Conservation (phyloP, 305 asterid genomes). For the Fraxinus baroniana region DNA sequence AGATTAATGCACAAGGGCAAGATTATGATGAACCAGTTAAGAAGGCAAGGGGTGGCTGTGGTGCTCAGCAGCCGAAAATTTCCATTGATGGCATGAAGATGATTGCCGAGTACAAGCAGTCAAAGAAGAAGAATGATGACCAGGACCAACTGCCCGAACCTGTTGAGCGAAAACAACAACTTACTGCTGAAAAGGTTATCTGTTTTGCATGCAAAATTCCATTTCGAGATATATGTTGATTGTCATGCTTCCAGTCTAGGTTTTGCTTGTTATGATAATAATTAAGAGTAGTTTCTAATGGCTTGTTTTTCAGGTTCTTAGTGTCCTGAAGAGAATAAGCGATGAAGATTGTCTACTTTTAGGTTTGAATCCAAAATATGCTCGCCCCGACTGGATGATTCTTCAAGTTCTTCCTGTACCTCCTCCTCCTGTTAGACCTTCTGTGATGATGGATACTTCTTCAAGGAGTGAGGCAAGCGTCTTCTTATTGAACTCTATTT, state of each 20-base stretch:
- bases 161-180: constrained; percentile 81
- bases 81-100: constrained; percentile 96
- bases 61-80: constrained; percentile 91
- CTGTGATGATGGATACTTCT: constrained; percentile 99
- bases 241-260: constrained; percentile 8
- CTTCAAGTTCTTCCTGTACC: constrained; percentile 99
- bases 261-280: constrained; percentile 4
- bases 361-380: constrained; percentile 88
- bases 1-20: constrained; percentile 67
- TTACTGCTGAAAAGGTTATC: constrained; percentile 84
- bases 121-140: constrained; percentile 77
- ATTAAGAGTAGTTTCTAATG: background rate
- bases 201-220: background rate
- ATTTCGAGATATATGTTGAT: constrained; percentile 4
- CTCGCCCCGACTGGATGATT: constrained; percentile 99
- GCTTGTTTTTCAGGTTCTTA: constrained; percentile 53
- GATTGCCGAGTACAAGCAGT: constrained; percentile 78
- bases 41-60: constrained; percentile 90
- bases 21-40: constrained; percentile 72
- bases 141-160: constrained; percentile 92
- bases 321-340: constrained; percentile 38
- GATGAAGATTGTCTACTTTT: constrained; percentile 80
- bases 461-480: constrained; percentile 89
- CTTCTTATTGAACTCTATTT: constrained; percentile 16
- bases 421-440: constrained; percentile 99